Evolutionary conservation across 192 early-diverging fungal genomes (phyloP).

Genomic region (Dissophora ornata): DNA sequence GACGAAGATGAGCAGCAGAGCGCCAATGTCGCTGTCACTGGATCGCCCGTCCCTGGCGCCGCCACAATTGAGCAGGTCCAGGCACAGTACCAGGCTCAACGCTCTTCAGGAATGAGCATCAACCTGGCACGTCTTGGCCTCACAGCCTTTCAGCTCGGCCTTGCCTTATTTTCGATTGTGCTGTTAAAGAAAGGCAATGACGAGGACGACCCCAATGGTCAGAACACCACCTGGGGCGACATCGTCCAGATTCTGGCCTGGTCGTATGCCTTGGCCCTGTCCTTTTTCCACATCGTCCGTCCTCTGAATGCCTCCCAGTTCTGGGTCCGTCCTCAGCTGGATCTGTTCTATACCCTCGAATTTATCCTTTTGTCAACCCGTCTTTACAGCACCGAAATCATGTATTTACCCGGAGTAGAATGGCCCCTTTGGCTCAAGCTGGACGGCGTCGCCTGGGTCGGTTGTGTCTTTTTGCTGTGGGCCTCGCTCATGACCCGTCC

Average conservation of each 20-base stretch:
- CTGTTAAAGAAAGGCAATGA: conserved; percentile 14
- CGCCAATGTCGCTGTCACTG: neutral
- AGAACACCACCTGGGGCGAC: neutral
- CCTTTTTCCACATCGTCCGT: conserved; percentile 13
- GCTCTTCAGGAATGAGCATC: conserved; percentile 24
- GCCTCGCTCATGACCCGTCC: conserved; percentile 24
- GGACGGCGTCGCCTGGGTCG: conserved; percentile 17
- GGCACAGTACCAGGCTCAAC: conserved; percentile 30
- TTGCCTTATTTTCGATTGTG: conserved; percentile 25
- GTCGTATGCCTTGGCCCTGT: conserved; percentile 26
- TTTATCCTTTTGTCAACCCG: conserved; percentile 1
- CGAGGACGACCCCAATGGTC: neutral
- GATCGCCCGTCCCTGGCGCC: too few relatives aligned
- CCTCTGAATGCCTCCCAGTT: conserved; percentile 30
- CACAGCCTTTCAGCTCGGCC: conserved; percentile 34
- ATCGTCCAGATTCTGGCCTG: conserved; percentile 19
- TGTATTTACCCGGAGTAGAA: conserved; percentile 1
- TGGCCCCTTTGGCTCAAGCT: conserved; percentile 38
- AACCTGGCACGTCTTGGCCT: conserved; percentile 43
- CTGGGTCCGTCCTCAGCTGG: conserved; percentile 49
- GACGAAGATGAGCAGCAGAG: neutral
- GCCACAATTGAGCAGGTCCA: conserved; percentile 18
- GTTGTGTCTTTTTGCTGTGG: conserved; percentile 22
- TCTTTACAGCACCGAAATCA: conserved; percentile 17
- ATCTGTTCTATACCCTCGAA: conserved; percentile 35